A percentile compares a stretch with the other conserved stretches of the same genome.
Evolutionary conservation across 1,284 basidiomycete species (phyloP).

Genomic region (Apiotrichum brassicae): DNA sequence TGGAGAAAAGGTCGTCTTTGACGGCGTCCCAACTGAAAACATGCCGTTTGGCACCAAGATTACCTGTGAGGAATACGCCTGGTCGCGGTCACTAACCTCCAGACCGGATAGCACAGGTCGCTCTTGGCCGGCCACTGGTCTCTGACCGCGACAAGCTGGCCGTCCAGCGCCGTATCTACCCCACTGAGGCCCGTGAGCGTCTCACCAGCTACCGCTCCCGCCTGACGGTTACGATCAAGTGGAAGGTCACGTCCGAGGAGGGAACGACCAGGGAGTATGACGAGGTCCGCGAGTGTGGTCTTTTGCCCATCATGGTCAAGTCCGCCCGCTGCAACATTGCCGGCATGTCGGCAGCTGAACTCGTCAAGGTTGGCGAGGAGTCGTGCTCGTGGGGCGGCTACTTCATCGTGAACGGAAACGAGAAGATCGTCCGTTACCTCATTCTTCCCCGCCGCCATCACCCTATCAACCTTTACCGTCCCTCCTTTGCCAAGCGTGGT

Average conservation of each 20-base stretch:
- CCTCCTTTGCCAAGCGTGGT: constrained; percentile 86
- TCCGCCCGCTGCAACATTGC: constrained; percentile 92
- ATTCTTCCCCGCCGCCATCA: constrained; percentile 63
- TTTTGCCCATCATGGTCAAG: constrained; percentile 95
- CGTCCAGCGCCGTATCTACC: constrained; percentile 73
- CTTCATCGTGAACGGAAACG: constrained; percentile 98
- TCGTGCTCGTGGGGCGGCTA: constrained; percentile 98
- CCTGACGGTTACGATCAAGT: constrained; percentile 84
- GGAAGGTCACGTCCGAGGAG: constrained; percentile 69
- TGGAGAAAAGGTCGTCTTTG: constrained; percentile 84
- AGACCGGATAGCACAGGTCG: constrained; percentile 89
- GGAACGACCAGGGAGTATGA: constrained; percentile 51
- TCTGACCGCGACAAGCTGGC: constrained; percentile 73
- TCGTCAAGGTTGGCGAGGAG: constrained; percentile 89
- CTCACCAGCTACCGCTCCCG: constrained; percentile 56
- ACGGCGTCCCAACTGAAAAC: constrained; percentile 62
- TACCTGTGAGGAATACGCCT: constrained; percentile 55
- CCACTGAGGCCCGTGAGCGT: constrained; percentile 64
- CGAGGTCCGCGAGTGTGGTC: constrained; percentile 79
- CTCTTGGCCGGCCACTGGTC: constrained; percentile 78
- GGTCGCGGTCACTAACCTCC: neutral
- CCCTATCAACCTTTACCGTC: constrained; percentile 67
- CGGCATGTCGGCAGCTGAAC: constrained; percentile 73
- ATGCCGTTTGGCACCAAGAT: constrained; percentile 70
- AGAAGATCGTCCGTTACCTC: constrained; percentile 91